phyloP scores from a whole-genome alignment of 306 rosid genomes.

The Albizia julibrissin region DNA sequence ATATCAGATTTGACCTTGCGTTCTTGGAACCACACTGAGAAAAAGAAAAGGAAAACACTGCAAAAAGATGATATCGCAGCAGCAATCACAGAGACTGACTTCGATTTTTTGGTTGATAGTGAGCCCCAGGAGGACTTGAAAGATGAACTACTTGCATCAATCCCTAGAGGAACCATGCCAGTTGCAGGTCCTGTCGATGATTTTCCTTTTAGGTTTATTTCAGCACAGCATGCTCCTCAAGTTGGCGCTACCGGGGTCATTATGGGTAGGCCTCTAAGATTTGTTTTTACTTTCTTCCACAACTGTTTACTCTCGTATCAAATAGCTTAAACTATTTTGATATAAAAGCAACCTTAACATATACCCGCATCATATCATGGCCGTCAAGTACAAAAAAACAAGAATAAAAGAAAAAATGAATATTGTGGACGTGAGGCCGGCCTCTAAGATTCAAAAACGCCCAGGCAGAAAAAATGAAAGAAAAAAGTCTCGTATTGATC shows the following conservation, averaged over 20 bases:
- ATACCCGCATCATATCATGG: too few relatives aligned
- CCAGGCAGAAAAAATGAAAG: too few relatives aligned
- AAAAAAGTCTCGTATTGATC: too few relatives aligned
- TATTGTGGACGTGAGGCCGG: too few relatives aligned
- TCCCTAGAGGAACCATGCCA: conserved; percentile 62
- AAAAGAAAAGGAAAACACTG: conserved; percentile 71
- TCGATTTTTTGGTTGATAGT: conserved; percentile 72
- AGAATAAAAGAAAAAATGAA: too few relatives aligned
- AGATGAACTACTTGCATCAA: conserved; percentile 71
- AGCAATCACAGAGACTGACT: conserved; percentile 70
- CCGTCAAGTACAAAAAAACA: too few relatives aligned
- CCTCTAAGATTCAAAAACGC: too few relatives aligned
- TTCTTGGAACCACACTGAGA: conserved; percentile 76
- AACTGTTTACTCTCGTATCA: too few relatives aligned
- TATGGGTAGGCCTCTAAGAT: conserved; percentile 55
- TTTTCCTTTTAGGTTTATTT: conserved; percentile 51
- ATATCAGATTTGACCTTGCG: conserved; percentile 70
- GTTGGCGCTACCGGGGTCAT: conserved; percentile 65
- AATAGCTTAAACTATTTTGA: too few relatives aligned
- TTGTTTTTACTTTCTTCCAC: too few relatives aligned
- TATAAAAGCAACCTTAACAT: too few relatives aligned
- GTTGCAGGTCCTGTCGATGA: conserved; percentile 52
- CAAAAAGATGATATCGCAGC: conserved; percentile 78
- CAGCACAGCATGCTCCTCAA: conserved; percentile 51
- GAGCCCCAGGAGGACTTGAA: conserved; percentile 71